phyloP scores from a whole-genome alignment of 495 filamentous ascomycete genomes.

The Daldinia decipiens region DNA sequence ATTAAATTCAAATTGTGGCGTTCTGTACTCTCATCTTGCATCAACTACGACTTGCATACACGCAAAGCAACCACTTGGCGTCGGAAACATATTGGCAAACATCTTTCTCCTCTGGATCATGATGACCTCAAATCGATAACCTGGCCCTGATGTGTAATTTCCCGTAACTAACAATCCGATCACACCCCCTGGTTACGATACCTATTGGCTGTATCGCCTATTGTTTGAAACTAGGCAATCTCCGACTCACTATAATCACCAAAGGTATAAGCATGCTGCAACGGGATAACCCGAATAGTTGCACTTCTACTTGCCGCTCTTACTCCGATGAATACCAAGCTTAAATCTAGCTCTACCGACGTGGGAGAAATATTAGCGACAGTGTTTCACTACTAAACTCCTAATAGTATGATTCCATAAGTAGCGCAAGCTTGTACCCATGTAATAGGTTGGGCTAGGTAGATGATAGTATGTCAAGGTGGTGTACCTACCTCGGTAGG shows the following conservation, averaged over 20 bases:
- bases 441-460: no score
- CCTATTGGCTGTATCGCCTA: not conserved
- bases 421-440: no score
- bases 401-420: no score
- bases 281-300: not conserved
- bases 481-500: no score
- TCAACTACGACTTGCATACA: slow-evolving; percentile 13
- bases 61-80: slow-evolving; percentile 12
- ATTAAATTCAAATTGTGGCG: slow-evolving; percentile 18
- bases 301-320: not conserved
- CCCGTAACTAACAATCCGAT: slow-evolving; percentile 24
- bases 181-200: slow-evolving; percentile 2
- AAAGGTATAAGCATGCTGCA: not conserved
- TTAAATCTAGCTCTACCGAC: not conserved
- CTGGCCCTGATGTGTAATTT: slow-evolving; percentile 18
- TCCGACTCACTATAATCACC: not conserved
- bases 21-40: slow-evolving; percentile 35
- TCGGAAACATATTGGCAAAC: slow-evolving; percentile 15
- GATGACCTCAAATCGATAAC: slow-evolving; percentile 19
- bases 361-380: no score
- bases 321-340: not conserved
- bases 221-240: not conserved
- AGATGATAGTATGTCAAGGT: no score
- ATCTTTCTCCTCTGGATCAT: slow-evolving; percentile 1
- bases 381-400: no score